Evolutionary conservation across 495 filamentous ascomycete species (phyloP).

Genomic region (Aspergillus cristatus): DNA sequence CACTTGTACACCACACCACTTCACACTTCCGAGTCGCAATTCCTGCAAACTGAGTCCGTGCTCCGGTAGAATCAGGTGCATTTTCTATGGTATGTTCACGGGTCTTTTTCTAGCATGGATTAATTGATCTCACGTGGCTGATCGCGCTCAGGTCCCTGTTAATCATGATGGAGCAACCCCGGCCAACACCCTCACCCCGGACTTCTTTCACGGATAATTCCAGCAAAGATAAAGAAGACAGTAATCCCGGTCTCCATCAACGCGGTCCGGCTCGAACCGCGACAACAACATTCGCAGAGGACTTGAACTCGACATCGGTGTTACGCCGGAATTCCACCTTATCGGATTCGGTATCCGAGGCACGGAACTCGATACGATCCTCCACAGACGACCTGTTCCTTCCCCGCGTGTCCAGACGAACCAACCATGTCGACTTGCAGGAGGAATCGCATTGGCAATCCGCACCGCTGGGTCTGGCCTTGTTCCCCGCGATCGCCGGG

Average conservation of each 20-base stretch:
- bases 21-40: too few species aligned
- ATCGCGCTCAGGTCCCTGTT: too few species aligned
- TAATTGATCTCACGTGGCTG: too few species aligned
- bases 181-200: not conserved
- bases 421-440: slow-evolving; percentile 13
- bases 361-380: slow-evolving; percentile 53
- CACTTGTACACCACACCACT: too few species aligned
- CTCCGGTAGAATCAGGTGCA: too few species aligned
- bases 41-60: too few species aligned
- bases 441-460: slow-evolving; percentile 65
- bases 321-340: slow-evolving; percentile 65
- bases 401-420: slow-evolving; percentile 36
- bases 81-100: too few species aligned
- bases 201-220: not conserved
- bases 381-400: slow-evolving; percentile 68
- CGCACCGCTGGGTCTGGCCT: slow-evolving; percentile 67
- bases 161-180: not conserved
- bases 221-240: not conserved
- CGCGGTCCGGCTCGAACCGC: slow-evolving; percentile 32
- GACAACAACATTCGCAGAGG: slow-evolving; percentile 32
- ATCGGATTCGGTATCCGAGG: slow-evolving; percentile 62
- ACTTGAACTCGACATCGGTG: slow-evolving; percentile 13
- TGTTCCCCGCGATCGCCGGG: slow-evolving; percentile 78
- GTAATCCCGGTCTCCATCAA: slow-evolving; percentile 23
- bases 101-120: too few species aligned